Evolutionary conservation across 805 yeast genomes (phyloP).

Genomic region (Allodekkera sacchari): DNA sequence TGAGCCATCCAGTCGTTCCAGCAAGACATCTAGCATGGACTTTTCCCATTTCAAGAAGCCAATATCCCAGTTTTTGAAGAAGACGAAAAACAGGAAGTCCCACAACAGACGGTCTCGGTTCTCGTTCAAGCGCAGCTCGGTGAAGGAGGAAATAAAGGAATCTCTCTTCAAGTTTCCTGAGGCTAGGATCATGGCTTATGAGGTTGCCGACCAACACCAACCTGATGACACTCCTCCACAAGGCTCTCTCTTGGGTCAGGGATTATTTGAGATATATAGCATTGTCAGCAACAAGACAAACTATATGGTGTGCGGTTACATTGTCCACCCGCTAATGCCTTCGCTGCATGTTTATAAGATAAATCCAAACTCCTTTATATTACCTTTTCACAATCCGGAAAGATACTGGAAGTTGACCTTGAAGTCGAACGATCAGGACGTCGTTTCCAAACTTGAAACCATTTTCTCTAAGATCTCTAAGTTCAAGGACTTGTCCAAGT

Average conservation of each 20-base stretch:
- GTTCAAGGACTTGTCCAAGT: slow-evolving; percentile 8
- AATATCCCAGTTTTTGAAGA: slow-evolving; percentile 1
- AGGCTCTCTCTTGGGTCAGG: slow-evolving; percentile 52
- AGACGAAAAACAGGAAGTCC: no score
- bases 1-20: no score
- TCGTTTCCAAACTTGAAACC: slow-evolving; percentile 23
- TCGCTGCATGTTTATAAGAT: slow-evolving; percentile 49
- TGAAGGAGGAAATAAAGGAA: slow-evolving; percentile 5
- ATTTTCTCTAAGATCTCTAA: slow-evolving; percentile 13
- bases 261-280: slow-evolving; percentile 51
- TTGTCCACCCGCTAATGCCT: slow-evolving; percentile 69
- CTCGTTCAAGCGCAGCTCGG: neutral
- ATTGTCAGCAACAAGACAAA: slow-evolving; percentile 45
- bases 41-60: no score
- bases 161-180: slow-evolving; percentile 2
- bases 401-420: slow-evolving; percentile 59
- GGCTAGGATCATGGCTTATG: slow-evolving; percentile 5
- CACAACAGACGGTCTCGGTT: no score
- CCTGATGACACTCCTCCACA: slow-evolving; percentile 4
- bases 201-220: neutral
- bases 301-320: slow-evolving; percentile 57
- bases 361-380: slow-evolving; percentile 38
- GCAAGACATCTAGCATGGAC: no score
- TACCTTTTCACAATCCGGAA: slow-evolving; percentile 67
- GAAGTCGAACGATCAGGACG: slow-evolving; percentile 22